Percentiles rank a stretch among this genome's conserved stretches.
phyloP scores from a whole-genome alignment of 192 early-diverging fungal species.

The Globomyces pollinis-pini region DNA sequence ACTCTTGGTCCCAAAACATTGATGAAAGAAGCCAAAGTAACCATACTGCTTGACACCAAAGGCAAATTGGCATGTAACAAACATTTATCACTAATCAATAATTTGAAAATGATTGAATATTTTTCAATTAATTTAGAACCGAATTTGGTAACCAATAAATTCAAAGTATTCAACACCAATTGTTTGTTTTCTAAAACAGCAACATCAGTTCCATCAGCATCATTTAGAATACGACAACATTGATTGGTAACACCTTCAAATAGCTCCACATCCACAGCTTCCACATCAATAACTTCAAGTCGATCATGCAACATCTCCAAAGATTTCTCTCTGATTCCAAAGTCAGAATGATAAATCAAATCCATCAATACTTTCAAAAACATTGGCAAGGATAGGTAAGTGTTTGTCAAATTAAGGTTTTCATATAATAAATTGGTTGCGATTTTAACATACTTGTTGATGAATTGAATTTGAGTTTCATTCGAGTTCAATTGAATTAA shows the following conservation, averaged over 20 bases:
- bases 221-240: slow-evolving; percentile 31
- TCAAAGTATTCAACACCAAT: slow-evolving; percentile 69
- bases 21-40: slow-evolving; percentile 49
- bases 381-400: slow-evolving; percentile 61
- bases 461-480: not conserved
- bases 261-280: slow-evolving; percentile 31
- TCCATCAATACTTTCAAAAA: slow-evolving; percentile 65
- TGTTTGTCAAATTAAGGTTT: slow-evolving; percentile 66
- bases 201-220: slow-evolving; percentile 25
- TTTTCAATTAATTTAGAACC: slow-evolving; percentile 50
- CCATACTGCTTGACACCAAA: slow-evolving; percentile 33
- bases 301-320: slow-evolving; percentile 67
- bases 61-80: slow-evolving; percentile 14
- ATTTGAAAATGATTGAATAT: slow-evolving; percentile 50
- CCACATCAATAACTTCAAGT: slow-evolving; percentile 41
- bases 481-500: not conserved
- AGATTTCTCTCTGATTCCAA: slow-evolving; percentile 61
- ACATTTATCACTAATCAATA: slow-evolving; percentile 16
- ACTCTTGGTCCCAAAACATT: slow-evolving; percentile 67
- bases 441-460: slow-evolving; percentile 16
- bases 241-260: slow-evolving; percentile 45
- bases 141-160: slow-evolving; percentile 61
- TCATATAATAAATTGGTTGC: slow-evolving; percentile 62
- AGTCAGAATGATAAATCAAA: slow-evolving; percentile 40
- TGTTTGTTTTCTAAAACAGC: slow-evolving; percentile 63